phyloP scores from a whole-genome alignment of 2,329 filamentous ascomycete species.

The Cercospora beticola region DNA sequence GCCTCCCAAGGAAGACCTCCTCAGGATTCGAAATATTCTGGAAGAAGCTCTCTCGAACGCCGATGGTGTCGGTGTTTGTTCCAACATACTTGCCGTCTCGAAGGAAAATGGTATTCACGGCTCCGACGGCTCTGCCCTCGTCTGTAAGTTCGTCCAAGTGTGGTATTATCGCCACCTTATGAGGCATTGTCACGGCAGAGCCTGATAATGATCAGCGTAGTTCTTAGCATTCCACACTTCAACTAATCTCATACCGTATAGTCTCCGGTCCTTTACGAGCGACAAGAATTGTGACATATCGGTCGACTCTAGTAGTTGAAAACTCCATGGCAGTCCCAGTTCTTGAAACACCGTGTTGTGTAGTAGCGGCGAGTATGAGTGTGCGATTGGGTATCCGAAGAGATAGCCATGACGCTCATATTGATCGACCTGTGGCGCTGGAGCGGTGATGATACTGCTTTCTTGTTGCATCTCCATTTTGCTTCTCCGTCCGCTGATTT shows the following conservation, averaged over 20 bases:
- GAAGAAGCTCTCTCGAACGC: conserved; percentile 70
- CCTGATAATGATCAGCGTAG: conserved; percentile 45
- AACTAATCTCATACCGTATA: conserved; percentile 54
- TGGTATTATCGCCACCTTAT: conserved; percentile 74
- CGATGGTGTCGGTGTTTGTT: conserved; percentile 79
- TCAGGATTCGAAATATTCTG: conserved; percentile 47
- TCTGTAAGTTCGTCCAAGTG: conserved; percentile 71
- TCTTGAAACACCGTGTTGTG: conserved; percentile 56
- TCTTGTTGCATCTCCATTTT: conserved; percentile 19
- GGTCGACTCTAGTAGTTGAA: conserved; percentile 50
- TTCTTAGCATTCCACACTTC: neutral
- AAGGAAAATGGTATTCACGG: conserved; percentile 77
- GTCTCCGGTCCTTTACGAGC: conserved; percentile 57
- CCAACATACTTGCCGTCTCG: conserved; percentile 58
- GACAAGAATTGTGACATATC: conserved; percentile 47
- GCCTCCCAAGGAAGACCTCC: conserved; percentile 55
- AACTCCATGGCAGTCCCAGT: conserved; percentile 54
- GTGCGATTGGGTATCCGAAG: conserved; percentile 57
- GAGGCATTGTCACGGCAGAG: conserved; percentile 77
- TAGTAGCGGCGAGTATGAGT: conserved; percentile 57
- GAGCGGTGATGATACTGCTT: conserved; percentile 27
- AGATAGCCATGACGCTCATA: conserved; percentile 55
- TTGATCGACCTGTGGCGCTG: conserved; percentile 33
- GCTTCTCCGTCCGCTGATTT: neutral
- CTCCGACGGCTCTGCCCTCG: conserved; percentile 71